These are phyloP conservation scores for Mycena capillaripes DNA, from an alignment of 768 basidiomycete species.

Conservation along the genomic window DNA sequence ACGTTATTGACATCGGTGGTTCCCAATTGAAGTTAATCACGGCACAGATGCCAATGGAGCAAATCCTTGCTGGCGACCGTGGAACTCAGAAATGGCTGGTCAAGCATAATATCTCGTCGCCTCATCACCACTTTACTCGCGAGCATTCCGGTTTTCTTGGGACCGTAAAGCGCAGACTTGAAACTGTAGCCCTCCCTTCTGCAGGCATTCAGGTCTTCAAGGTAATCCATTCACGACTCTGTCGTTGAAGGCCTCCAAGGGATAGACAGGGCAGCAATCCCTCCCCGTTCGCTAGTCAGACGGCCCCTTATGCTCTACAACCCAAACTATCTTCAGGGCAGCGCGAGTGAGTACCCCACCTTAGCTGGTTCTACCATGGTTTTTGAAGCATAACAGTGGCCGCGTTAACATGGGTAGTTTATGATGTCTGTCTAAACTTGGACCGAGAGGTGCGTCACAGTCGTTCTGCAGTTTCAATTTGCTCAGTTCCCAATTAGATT, in stretches of 20 bases:
- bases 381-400: background rate
- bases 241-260: background rate
- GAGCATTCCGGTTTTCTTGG: too few species aligned
- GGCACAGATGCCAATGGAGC: background rate
- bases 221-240: background rate
- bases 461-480: background rate
- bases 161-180: background rate
- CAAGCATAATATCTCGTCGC: too few species aligned
- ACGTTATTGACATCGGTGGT: background rate
- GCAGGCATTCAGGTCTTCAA: background rate
- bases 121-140: too few species aligned
- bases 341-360: background rate
- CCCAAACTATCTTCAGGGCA: background rate
- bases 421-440: background rate
- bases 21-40: background rate
- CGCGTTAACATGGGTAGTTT: background rate
- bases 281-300: too few species aligned
- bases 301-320: background rate
- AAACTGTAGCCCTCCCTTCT: background rate
- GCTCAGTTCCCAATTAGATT: background rate
- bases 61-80: conserved; percentile 3
- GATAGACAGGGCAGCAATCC: too few species aligned
- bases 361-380: background rate
- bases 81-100: too few species aligned
- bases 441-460: background rate